Evolutionary conservation across 1,139 yeast genomes (phyloP), one percentile per base, ranked within the genome.

Genomic region (Geotrichum reessii): DNA sequence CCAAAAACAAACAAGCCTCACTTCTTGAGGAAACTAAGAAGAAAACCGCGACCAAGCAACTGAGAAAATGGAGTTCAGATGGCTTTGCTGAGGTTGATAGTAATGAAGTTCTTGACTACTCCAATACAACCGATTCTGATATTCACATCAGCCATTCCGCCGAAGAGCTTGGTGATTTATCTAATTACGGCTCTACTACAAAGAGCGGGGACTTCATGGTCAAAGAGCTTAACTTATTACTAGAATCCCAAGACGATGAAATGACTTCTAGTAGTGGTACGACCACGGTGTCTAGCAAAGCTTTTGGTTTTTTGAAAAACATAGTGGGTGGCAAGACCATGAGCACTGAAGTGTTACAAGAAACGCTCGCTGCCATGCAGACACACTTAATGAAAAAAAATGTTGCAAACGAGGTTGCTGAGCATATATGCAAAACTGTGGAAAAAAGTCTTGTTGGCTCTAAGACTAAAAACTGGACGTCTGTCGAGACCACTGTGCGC

Each of bases 391-490:
- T 81, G 63, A 71, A 74, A 62, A 81, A 81, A 63, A 81, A 81
- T 62, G 81, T 81, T 31, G 82, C 85, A 22, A 78, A 78, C 19
- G 82, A 79, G 56, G 83, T 80, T 22, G 87, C 90, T 0, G 81
- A 76, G 50, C 79, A 81, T 57, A 71, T 86, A 50, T 79, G 85
- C 53, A 72, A 77, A 9, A 81, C 80, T 55, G 87, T 86, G n/a
- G 82, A 82, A 55, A 78, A 77, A 62, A 83, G 81, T 55, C 69
- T 86, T 42, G 74, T 83, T 3, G 92, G 92, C 0, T 80, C 86
- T 21, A 84, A 81, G 60, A 84, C 90, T 0, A 82, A 81, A 57
- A 81, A 76, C 62, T 86, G 89, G 81, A 82, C 89, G 0, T 77
- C 85, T 5, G 81, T 81, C 0, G 83, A 81, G 58, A 75, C 78